Base-by-base conservation (phyloP, 2,329 filamentous ascomycete species). In the Colletotrichum aenigma region DNA sequence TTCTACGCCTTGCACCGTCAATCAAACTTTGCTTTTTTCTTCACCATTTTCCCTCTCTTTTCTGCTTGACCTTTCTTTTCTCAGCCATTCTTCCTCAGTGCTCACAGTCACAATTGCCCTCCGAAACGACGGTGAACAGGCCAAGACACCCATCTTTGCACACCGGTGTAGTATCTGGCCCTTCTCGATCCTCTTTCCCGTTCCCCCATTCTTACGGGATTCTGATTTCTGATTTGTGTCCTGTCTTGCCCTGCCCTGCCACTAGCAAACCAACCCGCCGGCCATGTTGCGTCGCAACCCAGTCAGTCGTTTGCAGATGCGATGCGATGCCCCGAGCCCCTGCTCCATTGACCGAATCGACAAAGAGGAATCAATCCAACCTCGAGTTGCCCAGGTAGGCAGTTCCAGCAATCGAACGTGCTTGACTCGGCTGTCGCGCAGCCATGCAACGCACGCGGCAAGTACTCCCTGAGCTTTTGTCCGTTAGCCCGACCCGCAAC, bases 51-150 rank as follows among this genome's bases (percentile, higher is more conserved):
- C 62, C 61, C 52, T 68, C 24, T 62, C 32, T 66, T 34, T 13
- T 30, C 61, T 66, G n/a, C 28, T 21, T 6, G 32, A 18, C 48
- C 18, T 74, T 71, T 30, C 67, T 55, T 74, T 58, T 68, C 66
- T 55, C 48, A 56, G 32, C 28, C 43, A 48, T 43, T 56, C 36
- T 52, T 38, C 34, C 26, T 48, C 18, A 10, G 38, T 43, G 18
- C 38, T 43, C 38, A 60, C 34, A 26, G 12, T 62, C 71, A 43
- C 48, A 43, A 58, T 74, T 36, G 16, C 18, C 71, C 52, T 60
- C 68, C 68, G 72, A 74, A 74, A 74, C 68, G 38, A 74, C 72
- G 72, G 68, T 71, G 48, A 66, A 61, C 48, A 71, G 24, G 68
- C 61, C 71, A 71, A 74, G 71, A 55, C 28, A 69, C 34, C 56